Base-by-base conservation (phyloP, 331 rosid genomes). In the Telfairia occidentalis region DNA sequence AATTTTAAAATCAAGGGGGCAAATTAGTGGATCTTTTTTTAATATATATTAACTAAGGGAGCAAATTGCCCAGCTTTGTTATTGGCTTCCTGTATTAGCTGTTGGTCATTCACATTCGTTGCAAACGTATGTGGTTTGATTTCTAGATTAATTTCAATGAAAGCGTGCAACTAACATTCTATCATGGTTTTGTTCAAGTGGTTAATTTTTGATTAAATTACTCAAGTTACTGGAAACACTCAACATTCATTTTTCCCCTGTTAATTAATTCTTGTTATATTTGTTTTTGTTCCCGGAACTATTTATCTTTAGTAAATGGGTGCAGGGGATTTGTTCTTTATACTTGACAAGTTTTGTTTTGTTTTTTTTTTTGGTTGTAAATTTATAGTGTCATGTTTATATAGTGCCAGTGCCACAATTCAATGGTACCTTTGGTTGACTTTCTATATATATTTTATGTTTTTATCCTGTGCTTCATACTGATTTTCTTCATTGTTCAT, bases 401-500 rank as follows among this genome's bases (percentile, higher is more conserved):
- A 35, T 63, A 46, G 24, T 63, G 11, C 5, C 21, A 13, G 18
- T 55, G 35, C 34, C 35, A 55, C 0, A 30, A 28, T 13, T 55
- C 21, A 8, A 15, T 61, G 13, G 40, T 16, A 32, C 23, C 29
- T 24, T 24, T 43, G 23, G 37, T 29, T 24, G 32, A 40, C 30
- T 26, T 42, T 69, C 21, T 5, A 6, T 23, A 19, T 24, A 12
- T 42, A 8, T 61, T 67, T 42, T 42, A 23, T 5, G 38, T 21
- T 24, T 21, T 69, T 69, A 9, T 43, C 54, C 10, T 24, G 37
- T 26, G 35, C 35, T 43, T 42, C 52, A 12, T 43, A 21, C 35
- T 82, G 61, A 71, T 19, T 0, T 78, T 81, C 42, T 26, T 42
- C 35, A 3, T 30, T 77, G 8, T 50, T 65, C n/a, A n/a, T n/a